Percentiles rank a stretch among this genome's conserved stretches.
Conservation (phyloP, 768 basidiomycete genomes). For the Mycena venus region DNA sequence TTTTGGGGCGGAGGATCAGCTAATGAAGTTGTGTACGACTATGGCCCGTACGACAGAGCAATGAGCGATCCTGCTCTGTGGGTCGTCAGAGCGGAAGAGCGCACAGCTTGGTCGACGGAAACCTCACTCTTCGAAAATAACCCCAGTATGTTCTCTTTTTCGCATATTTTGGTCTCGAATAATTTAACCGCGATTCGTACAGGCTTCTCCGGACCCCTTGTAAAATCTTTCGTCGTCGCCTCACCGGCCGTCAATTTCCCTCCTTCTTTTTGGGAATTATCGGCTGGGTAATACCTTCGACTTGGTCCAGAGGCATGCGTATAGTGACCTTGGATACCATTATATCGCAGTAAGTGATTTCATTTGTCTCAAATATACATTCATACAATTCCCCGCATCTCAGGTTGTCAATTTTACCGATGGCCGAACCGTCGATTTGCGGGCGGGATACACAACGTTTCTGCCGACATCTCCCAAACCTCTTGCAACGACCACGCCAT, state of each 20-base stretch:
- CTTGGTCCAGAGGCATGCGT: neutral
- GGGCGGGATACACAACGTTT: too few species aligned
- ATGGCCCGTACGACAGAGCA: neutral
- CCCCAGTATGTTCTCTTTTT: neutral
- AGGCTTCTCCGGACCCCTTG: neutral
- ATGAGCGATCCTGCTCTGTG: slow-evolving; percentile 19
- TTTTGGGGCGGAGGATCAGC: neutral
- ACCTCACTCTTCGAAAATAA: slow-evolving; percentile 3
- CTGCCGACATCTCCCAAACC: too few species aligned
- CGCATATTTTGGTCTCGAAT: neutral
- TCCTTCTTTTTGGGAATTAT: neutral
- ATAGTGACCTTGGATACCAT: neutral
- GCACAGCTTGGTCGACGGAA: slow-evolving; percentile 15
- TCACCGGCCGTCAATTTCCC: slow-evolving; percentile 14
- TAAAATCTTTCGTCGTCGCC: slow-evolving; percentile 6
- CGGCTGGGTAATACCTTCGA: neutral
- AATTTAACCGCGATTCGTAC: neutral
- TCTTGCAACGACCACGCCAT: too few species aligned
- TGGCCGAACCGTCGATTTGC: too few species aligned
- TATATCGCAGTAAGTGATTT: neutral
- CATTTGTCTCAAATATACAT: too few species aligned
- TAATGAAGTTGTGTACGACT: neutral
- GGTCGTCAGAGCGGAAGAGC: slow-evolving; percentile 27
- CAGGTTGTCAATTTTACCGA: too few species aligned
- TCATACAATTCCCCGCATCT: too few species aligned